These are phyloP conservation scores for Daldinia sp. DNA, from an alignment of 2,329 filamentous ascomycete species.

Conservation along the genomic window DNA sequence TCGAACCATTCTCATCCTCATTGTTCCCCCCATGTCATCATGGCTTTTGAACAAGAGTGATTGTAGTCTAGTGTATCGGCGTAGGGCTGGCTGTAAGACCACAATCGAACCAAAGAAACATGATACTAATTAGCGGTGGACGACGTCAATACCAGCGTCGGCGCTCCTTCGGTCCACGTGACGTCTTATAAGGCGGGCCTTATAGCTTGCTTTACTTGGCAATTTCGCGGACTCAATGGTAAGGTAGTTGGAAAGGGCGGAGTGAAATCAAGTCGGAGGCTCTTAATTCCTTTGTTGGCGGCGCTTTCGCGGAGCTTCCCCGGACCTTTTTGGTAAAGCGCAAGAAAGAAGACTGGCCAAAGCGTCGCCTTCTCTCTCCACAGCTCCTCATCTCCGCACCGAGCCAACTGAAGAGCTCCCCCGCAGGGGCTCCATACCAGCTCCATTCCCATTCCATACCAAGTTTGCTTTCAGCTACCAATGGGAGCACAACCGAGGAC, in stretches of 20 bases:
- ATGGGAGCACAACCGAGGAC: slow-evolving; percentile 5
- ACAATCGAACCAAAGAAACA: slow-evolving; percentile 6
- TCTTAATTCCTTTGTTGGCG: slow-evolving; percentile 18
- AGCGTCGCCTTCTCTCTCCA: neutral
- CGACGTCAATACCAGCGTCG: slow-evolving; percentile 10
- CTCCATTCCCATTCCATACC: slow-evolving; percentile 2
- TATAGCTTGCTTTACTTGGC: neutral
- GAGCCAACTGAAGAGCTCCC: slow-evolving; percentile 22
- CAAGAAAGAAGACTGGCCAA: neutral
- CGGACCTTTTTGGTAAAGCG: slow-evolving; percentile 27
- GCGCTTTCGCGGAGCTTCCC: slow-evolving; percentile 42
- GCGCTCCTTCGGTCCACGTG: slow-evolving; percentile 30
- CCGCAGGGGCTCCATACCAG: slow-evolving; percentile 28
- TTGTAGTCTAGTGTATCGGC: neutral
- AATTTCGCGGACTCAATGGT: neutral
- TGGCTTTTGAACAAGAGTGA: neutral
- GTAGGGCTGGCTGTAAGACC: slow-evolving; percentile 9
- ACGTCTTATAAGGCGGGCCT: slow-evolving; percentile 22
- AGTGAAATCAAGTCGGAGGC: slow-evolving; percentile 5
- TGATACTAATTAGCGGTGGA: neutral
- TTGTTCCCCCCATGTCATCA: neutral
- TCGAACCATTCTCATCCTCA: slow-evolving; percentile 6
- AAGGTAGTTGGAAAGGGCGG: slow-evolving; percentile 2
- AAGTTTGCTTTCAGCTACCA: slow-evolving; percentile 19
- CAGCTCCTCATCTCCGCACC: slow-evolving; percentile 33